Conservation (phyloP, 1,284 basidiomycete species). For the Inonotus hispidus region DNA sequence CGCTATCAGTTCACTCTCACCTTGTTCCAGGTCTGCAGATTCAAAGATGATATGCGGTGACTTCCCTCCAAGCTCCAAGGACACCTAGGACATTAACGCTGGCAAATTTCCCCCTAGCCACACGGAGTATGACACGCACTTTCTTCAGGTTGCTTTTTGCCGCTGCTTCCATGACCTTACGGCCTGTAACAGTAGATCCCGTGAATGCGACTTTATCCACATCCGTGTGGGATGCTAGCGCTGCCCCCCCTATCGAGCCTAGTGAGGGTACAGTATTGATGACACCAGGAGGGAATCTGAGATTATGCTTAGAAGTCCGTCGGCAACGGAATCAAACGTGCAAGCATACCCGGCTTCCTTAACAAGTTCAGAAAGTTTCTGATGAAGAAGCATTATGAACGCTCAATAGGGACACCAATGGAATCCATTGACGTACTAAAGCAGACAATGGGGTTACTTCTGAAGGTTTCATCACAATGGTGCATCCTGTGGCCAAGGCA, state of each 20-base stretch:
- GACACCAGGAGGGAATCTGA: conserved; percentile 88
- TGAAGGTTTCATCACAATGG: conserved; percentile 89
- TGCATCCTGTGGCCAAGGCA: conserved; percentile 83
- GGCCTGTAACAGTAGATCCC: conserved; percentile 83
- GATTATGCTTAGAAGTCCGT: conserved; percentile 1
- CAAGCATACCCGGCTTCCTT: conserved; percentile 69
- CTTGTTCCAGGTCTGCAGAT: conserved; percentile 80
- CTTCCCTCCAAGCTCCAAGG: conserved; percentile 93
- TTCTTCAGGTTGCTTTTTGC: conserved; percentile 93
- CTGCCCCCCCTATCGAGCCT: conserved; percentile 80
- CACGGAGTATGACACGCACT: conserved; percentile 30
- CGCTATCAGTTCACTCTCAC: conserved; percentile 27
- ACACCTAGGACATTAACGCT: conserved; percentile 49
- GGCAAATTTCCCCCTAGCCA: not conserved
- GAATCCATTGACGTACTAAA: conserved; percentile 43
- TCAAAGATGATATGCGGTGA: conserved; percentile 87
- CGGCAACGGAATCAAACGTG: not conserved
- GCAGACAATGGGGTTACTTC: conserved; percentile 90
- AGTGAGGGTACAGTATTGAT: conserved; percentile 84
- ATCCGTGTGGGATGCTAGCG: conserved; percentile 69
- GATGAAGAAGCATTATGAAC: conserved; percentile 2
- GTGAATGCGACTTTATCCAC: conserved; percentile 86
- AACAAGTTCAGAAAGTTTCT: conserved; percentile 79
- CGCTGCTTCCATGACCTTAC: conserved; percentile 87
- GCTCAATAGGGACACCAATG: conserved; percentile 5